phyloP scores from a whole-genome alignment of 2,329 filamentous ascomycete species.

The Metarhizium sp. region DNA sequence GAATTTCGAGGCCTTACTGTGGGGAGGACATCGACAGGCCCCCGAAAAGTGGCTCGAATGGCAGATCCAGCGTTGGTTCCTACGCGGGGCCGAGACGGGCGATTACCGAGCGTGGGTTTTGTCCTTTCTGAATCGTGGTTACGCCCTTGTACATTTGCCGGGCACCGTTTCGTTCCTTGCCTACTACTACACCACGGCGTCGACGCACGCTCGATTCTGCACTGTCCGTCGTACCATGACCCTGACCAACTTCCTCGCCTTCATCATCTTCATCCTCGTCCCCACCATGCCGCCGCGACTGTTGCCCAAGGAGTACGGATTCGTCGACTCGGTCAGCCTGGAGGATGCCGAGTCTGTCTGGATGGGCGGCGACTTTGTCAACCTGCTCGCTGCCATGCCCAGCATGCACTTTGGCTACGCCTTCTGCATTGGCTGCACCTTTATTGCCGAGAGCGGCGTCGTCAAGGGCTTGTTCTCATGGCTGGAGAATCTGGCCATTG shows the following conservation, averaged over 20 bases:
- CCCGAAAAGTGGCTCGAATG: conserved; percentile 9
- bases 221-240: conserved; percentile 44
- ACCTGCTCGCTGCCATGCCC: conserved; percentile 48
- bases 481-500: conserved; percentile 1
- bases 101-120: conserved; percentile 34
- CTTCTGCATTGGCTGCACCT: conserved; percentile 41
- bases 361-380: conserved; percentile 35
- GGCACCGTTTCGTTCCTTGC: conserved; percentile 55
- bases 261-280: conserved; percentile 44
- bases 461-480: conserved; percentile 23
- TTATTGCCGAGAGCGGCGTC: conserved; percentile 41
- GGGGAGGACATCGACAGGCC: conserved; percentile 4
- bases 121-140: conserved; percentile 57
- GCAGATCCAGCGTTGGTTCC: conserved; percentile 46
- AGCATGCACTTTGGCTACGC: conserved; percentile 47
- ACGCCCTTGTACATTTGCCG: conserved; percentile 65
- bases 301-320: conserved; percentile 45
- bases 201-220: conserved; percentile 45
- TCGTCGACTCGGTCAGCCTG: conserved; percentile 44
- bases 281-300: conserved; percentile 50
- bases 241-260: conserved; percentile 45
- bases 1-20: conserved; percentile 7
- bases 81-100: conserved; percentile 39
- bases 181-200: conserved; percentile 57
- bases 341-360: conserved; percentile 19